These are phyloP conservation scores for Rheum nobile DNA, from an alignment of 148 eudicot genomes.

Conservation along the genomic window DNA sequence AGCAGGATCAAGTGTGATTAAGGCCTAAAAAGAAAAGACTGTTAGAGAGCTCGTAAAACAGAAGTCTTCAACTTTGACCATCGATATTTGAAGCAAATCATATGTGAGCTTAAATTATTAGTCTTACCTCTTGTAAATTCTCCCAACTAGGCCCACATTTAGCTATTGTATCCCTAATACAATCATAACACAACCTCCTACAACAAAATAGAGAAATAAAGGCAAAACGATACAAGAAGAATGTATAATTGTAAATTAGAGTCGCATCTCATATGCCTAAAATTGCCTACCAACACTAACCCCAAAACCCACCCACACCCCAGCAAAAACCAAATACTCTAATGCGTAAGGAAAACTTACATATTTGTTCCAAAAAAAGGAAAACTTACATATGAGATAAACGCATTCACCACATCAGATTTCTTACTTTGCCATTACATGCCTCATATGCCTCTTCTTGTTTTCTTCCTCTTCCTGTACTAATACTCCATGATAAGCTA, in stretches of 20 bases:
- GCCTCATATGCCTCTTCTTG: too few relatives aligned
- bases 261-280: background rate
- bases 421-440: too few relatives aligned
- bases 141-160: slow-evolving; percentile 86
- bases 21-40: slow-evolving; percentile 37
- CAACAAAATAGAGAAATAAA: slow-evolving; percentile 1
- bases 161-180: slow-evolving; percentile 66
- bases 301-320: too few relatives aligned
- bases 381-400: too few relatives aligned
- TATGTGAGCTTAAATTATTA: background rate
- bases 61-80: background rate
- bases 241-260: background rate
- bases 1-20: slow-evolving; percentile 60
- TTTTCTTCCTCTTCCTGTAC: too few relatives aligned
- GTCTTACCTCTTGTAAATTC: slow-evolving; percentile 64
- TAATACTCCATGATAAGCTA: too few relatives aligned
- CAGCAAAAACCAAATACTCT: too few relatives aligned
- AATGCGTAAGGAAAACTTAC: too few relatives aligned
- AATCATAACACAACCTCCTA: slow-evolving; percentile 90
- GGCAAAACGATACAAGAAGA: slow-evolving; percentile 1
- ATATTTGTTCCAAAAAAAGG: too few relatives aligned
- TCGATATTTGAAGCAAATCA: background rate
- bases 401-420: too few relatives aligned
- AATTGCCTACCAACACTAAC: too few relatives aligned
- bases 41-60: background rate